Evolutionary conservation across 495 filamentous ascomycete species (phyloP), one percentile per base, ranked within the genome.

Genomic region (Podospora conica): DNA sequence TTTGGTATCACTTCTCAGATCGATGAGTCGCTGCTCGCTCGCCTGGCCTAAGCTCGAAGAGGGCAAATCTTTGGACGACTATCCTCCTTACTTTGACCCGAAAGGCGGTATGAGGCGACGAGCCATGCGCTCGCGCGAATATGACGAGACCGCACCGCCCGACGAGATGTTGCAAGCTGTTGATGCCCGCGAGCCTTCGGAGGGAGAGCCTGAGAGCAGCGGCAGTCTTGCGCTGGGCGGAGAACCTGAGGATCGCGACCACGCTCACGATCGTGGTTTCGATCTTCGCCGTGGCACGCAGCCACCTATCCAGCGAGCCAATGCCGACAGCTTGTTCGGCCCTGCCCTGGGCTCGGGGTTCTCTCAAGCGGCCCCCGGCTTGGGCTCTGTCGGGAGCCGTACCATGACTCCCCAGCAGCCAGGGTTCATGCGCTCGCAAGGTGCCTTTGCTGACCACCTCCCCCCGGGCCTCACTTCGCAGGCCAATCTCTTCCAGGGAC

Each of bases 321-420:
- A 80, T 18, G 78, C 83, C 9, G 81, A 76, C 33, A 76, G 81
- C 5, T 71, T 84, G 10, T 86, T 89, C 65, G 86, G 84, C 53
- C 78, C 75, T 64, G 85, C 70, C 63, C 76, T 80, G 65, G 79
- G 73, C 66, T 83, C 84, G 61, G 82, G 85, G 72, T 86, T 86
- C 48, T 70, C 71, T 78, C 70, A 73, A 29, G 80, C 61, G 77
- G 78, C 68, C 69, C 84, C 70, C 74, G 84, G 76, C 61, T 65
- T 81, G 33, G 80, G 74, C 31, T 78, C 77, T 7, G 78, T 91
- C 59, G 86, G 73, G 8, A 86, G 83, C 53, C 88, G 91, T 53
- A 88, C 86, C 24, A 79, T 96, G 70, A 93, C 91, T 3, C 90
- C 90, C n/a, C 92, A 96, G 69, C 91, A 92, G 70, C 87, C 93